Conservation (phyloP, 2,329 filamentous ascomycete genomes). For the Calonectria pteridis region DNA sequence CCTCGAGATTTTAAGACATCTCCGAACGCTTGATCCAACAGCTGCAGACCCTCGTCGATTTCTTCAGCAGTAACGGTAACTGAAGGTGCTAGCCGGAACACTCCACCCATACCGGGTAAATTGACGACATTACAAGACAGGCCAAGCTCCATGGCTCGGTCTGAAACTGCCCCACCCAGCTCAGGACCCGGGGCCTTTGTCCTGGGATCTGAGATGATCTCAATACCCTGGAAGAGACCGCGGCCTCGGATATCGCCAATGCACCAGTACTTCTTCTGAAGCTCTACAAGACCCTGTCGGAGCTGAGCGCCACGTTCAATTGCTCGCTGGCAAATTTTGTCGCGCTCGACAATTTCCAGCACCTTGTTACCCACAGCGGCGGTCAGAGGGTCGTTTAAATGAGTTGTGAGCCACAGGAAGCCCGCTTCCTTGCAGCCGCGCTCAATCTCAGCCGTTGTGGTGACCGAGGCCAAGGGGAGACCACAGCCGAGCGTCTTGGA, state of each 20-base stretch:
- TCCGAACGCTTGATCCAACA: slow-evolving; percentile 63
- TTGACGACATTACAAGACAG: slow-evolving; percentile 64
- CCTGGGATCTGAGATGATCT: slow-evolving; percentile 60
- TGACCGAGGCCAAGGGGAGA: slow-evolving; percentile 63
- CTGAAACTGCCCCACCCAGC: slow-evolving; percentile 57
- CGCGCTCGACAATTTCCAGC: slow-evolving; percentile 64
- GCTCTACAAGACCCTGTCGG: slow-evolving; percentile 54
- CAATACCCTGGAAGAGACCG: slow-evolving; percentile 63
- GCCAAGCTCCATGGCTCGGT: slow-evolving; percentile 58
- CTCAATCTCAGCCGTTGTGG: slow-evolving; percentile 63
- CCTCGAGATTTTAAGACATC: slow-evolving; percentile 2
- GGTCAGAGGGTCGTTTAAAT: slow-evolving; percentile 66
- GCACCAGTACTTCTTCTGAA: slow-evolving; percentile 63
- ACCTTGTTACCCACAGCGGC: slow-evolving; percentile 67
- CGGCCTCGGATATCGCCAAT: slow-evolving; percentile 66
- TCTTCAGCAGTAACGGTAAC: slow-evolving; percentile 61
- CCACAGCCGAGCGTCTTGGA: slow-evolving; percentile 67
- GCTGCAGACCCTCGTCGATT: slow-evolving; percentile 59
- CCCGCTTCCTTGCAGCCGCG: slow-evolving; percentile 56
- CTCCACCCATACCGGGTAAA: slow-evolving; percentile 60
- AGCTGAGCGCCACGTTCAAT: slow-evolving; percentile 57
- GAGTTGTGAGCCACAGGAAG: slow-evolving; percentile 65
- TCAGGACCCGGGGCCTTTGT: slow-evolving; percentile 56
- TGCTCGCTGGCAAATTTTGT: slow-evolving; percentile 58
- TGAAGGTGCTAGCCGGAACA: slow-evolving; percentile 64